Percentiles rank a stretch among this genome's conserved stretches.
These are phyloP conservation scores for Penicillium taxi DNA, from an alignment of 495 filamentous ascomycete species.

Conservation along the genomic window DNA sequence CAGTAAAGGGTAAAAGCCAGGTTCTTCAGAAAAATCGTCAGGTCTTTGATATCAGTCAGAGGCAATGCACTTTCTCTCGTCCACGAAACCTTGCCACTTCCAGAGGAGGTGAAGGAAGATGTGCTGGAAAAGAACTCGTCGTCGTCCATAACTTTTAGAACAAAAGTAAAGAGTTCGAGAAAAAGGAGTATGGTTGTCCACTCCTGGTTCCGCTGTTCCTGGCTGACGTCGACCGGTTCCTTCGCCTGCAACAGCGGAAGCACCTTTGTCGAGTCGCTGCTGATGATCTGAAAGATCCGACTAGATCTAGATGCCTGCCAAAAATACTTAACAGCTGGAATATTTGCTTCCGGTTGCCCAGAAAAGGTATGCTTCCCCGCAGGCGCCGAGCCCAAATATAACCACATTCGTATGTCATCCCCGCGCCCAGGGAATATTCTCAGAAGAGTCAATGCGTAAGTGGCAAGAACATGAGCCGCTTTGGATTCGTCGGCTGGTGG, in stretches of 20 bases:
- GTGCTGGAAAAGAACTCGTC: conserved; percentile 51
- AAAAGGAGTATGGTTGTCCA: conserved; percentile 89
- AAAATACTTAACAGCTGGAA: conserved; percentile 79
- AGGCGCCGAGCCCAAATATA: conserved; percentile 72
- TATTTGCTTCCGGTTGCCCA: conserved; percentile 27
- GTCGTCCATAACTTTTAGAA: conserved; percentile 87
- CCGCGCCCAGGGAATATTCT: conserved; percentile 74
- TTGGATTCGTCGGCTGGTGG: conserved; percentile 30
- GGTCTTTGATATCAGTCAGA: conserved; percentile 58
- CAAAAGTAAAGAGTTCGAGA: conserved; percentile 86
- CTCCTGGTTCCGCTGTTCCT: conserved; percentile 51
- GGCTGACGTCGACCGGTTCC: conserved; percentile 12
- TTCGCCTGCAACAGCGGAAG: conserved; percentile 46
- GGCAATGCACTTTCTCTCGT: conserved; percentile 62
- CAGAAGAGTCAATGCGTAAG: conserved; percentile 78
- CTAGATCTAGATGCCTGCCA: conserved; percentile 71
- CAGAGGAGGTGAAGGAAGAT: conserved; percentile 28
- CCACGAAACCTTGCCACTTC: conserved; percentile 34
- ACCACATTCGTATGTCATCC: conserved; percentile 93
- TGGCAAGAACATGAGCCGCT: conserved; percentile 69
- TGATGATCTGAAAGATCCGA: conserved; percentile 56
- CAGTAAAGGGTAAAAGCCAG: conserved; percentile 89
- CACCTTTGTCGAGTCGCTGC: conserved; percentile 48
- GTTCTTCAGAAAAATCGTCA: conserved; percentile 84
- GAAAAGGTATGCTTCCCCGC: conserved; percentile 27